These are phyloP conservation scores for Salvia rosmarinus DNA, from an alignment of 257 asterid genomes.

Conservation along the genomic window DNA sequence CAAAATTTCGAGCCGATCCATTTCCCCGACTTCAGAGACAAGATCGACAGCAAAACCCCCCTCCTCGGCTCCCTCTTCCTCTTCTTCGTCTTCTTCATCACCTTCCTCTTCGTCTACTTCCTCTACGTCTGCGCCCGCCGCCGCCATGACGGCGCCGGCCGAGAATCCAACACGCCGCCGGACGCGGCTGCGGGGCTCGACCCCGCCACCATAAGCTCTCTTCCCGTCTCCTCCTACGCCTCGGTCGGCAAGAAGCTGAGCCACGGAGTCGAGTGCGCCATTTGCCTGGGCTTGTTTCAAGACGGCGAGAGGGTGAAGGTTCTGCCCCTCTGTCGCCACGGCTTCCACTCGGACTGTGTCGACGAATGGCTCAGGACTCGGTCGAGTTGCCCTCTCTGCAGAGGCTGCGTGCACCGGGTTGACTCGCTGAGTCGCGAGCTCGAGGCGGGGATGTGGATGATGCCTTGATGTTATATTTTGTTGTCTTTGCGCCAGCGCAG, in stretches of 20 bases:
- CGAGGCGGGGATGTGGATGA: slow-evolving; percentile 16
- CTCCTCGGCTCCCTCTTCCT: slow-evolving; percentile 39
- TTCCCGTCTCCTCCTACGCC: slow-evolving; percentile 44
- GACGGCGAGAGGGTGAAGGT: slow-evolving; percentile 45
- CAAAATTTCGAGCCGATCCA: slow-evolving; percentile 39
- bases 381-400: slow-evolving; percentile 50
- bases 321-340: slow-evolving; percentile 44
- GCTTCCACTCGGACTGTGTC: slow-evolving; percentile 48
- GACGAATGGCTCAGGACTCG: slow-evolving; percentile 50
- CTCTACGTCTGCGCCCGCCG: slow-evolving; percentile 40
- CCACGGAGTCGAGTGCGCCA: slow-evolving; percentile 46
- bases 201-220: slow-evolving; percentile 39
- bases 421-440: slow-evolving; percentile 26
- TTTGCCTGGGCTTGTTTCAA: slow-evolving; percentile 43
- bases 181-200: slow-evolving; percentile 43
- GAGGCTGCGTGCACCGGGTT: slow-evolving; percentile 32
- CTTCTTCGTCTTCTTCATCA: slow-evolving; percentile 36
- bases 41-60: slow-evolving; percentile 35
- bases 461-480: slow-evolving; percentile 6
- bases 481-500: neutral
- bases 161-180: slow-evolving; percentile 5
- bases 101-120: slow-evolving; percentile 40
- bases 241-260: slow-evolving; percentile 32
- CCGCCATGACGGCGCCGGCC: slow-evolving; percentile 22
- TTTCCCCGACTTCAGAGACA: slow-evolving; percentile 32